A percentile compares a stretch with the other conserved stretches of the same genome.
Evolutionary conservation across 805 yeast species (phyloP).

Genomic region (Monosporozyma siamensis): DNA sequence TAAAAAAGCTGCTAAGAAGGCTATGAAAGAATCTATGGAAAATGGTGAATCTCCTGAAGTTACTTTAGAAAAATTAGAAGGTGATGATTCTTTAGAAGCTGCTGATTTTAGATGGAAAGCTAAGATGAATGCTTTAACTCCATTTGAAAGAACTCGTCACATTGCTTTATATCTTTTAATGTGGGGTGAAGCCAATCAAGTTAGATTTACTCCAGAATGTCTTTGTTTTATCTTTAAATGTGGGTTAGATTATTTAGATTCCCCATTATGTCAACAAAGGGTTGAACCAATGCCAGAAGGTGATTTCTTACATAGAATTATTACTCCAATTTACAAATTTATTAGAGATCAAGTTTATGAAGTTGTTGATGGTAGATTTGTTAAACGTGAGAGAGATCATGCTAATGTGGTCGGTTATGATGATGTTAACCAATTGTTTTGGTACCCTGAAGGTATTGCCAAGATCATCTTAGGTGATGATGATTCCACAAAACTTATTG

Average conservation of each 20-base stretch:
- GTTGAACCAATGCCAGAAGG: conserved; percentile 76
- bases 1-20: conserved; percentile 67
- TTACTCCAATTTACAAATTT: conserved; percentile 81
- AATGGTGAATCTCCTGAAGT: conserved; percentile 55
- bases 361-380: conserved; percentile 69
- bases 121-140: conserved; percentile 59
- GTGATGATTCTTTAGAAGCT: conserved; percentile 78
- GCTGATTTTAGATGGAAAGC: conserved; percentile 79
- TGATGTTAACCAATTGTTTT: conserved; percentile 95
- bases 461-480: conserved; percentile 77
- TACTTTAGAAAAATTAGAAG: conserved; percentile 56
- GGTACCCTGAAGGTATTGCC: conserved; percentile 99
- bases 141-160: conserved; percentile 75
- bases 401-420: conserved; percentile 83
- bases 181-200: conserved; percentile 92
- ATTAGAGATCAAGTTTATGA: conserved; percentile 76
- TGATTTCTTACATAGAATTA: conserved; percentile 82
- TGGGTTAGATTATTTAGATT: conserved; percentile 79
- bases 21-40: conserved; percentile 45
- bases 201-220: conserved; percentile 85
- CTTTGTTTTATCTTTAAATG: conserved; percentile 92
- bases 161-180: conserved; percentile 62
- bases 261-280: conserved; percentile 87
- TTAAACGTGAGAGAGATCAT: conserved; percentile 80
- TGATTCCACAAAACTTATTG: conserved; percentile 85